Percentiles rank a stretch among this genome's conserved stretches.
phyloP scores from a whole-genome alignment of 805 yeast species.

The Phaffomyces opuntiae region DNA sequence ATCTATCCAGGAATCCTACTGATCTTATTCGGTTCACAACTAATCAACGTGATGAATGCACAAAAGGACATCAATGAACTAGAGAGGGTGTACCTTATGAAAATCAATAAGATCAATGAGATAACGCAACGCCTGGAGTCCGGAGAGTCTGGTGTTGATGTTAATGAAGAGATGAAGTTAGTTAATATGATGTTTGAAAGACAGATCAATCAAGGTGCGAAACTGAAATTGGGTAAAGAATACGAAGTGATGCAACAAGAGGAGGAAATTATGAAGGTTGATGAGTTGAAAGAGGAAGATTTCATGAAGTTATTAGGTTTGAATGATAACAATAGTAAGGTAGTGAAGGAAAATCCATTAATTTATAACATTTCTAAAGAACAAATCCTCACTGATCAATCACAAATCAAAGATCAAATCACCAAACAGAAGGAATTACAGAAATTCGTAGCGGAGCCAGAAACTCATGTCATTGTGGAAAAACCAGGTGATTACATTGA shows the following conservation, averaged over 20 bases:
- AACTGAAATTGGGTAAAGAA: conserved; percentile 6
- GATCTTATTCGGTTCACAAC: conserved; percentile 39
- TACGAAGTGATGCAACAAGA: conserved; percentile 19
- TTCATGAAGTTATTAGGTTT: conserved; percentile 13
- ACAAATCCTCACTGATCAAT: conserved; percentile 8
- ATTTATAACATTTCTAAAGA: not conserved
- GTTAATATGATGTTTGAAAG: conserved; percentile 28
- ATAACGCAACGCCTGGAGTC: conserved; percentile 30
- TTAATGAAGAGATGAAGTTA: conserved; percentile 33
- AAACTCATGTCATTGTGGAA: conserved; percentile 30
- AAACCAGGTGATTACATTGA: conserved; percentile 33
- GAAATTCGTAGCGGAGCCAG: conserved; percentile 26
- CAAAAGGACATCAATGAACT: conserved; percentile 34
- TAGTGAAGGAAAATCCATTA: not conserved
- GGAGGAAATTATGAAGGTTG: conserved; percentile 2
- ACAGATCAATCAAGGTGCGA: not conserved
- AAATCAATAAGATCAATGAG: conserved; percentile 30
- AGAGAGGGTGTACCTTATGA: conserved; percentile 31
- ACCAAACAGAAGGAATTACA: conserved; percentile 22
- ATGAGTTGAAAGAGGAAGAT: conserved; percentile 15
- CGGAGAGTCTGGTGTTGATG: conserved; percentile 33
- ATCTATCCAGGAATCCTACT: conserved; percentile 34
- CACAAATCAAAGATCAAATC: conserved; percentile 21
- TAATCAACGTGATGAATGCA: conserved; percentile 37
- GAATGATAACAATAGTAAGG: not conserved